Base-by-base conservation (phyloP, 768 basidiomycete species). In the Chalciporus piperatus region DNA sequence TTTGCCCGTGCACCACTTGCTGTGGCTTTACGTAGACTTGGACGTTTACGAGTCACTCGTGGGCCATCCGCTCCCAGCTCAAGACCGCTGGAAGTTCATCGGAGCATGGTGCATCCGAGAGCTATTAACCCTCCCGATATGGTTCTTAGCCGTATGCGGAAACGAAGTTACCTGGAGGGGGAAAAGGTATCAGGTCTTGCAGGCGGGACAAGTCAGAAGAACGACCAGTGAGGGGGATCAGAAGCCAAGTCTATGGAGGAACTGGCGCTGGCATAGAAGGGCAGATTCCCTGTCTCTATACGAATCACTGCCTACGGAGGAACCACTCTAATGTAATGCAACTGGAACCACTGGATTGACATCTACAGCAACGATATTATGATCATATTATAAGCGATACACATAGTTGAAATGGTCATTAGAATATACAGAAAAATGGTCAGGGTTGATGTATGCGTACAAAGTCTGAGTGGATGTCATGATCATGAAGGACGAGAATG, bases 131-230 rank as follows among this genome's bases (percentile, higher is more conserved):
- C 72, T 98, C 19, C 97, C 97, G 0, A 91, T 98, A 51, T 99
- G 85, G 82, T 44, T 87, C 7, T 73, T 86, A 55, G 96, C 90
- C 6, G 81, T 99, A 37, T 70, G 85, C 45, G 93, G 95, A 25
- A 77, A 83, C 65, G 82, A 84, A 51, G 91, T 99, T 28, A 74
- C 77, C 1, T 99, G 97, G 97, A 79, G 97, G 63, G 96, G 95
- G 0, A 77, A 72, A 62, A 78, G 67, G 56, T 99, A 98, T 70
- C 75, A 76, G 56, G 80, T 98, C 41, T 67, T 85, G 53, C 71
- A 70, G 32, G 87, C 92, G 59, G 94, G 95, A 41, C 85, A 87
- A 65, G 85, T 83, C 7, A 72, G 67, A 43, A 52, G 70, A 50
- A 71, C 66, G 5, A 56, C 55, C 17, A 47, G 44, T 28, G 42